These are phyloP conservation scores for Poronia punctata DNA, from an alignment of 495 filamentous ascomycete genomes.

Conservation along the genomic window DNA sequence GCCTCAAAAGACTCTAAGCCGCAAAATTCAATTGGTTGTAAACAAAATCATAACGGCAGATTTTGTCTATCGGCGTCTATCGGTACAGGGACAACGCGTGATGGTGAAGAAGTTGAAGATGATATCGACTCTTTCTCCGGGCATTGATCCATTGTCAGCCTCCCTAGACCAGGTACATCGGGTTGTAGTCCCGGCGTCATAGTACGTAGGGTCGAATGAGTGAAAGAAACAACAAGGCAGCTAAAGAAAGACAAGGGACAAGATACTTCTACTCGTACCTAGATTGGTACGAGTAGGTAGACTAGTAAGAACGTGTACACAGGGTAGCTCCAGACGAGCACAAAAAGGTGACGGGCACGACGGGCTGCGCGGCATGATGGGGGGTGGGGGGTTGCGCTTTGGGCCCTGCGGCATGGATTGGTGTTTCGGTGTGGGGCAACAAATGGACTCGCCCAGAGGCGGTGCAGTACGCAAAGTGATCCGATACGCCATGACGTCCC, in stretches of 20 bases:
- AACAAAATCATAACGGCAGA: slow-evolving; percentile 6
- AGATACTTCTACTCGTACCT: no score
- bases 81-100: neutral
- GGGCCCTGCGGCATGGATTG: neutral
- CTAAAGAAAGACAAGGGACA: no score
- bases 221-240: no score
- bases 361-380: no score
- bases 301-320: no score
- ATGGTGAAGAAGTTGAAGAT: neutral
- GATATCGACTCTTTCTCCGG: neutral
- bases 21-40: neutral
- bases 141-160: slow-evolving; percentile 5
- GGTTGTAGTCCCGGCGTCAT: slow-evolving; percentile 4
- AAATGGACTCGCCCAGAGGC: no score
- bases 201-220: neutral
- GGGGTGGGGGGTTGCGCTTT: no score
- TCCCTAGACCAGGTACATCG: neutral
- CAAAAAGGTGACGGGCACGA: no score
- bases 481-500: slow-evolving; percentile 3
- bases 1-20: neutral
- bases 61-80: neutral
- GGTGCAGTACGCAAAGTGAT: slow-evolving; percentile 3
- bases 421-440: slow-evolving; percentile 2
- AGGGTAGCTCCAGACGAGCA: no score
- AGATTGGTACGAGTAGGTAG: no score